Evolutionary conservation across 1,139 yeast species (phyloP), one percentile per base, ranked within the genome.

Genomic region (Saccharomycopsis hybrid): DNA sequence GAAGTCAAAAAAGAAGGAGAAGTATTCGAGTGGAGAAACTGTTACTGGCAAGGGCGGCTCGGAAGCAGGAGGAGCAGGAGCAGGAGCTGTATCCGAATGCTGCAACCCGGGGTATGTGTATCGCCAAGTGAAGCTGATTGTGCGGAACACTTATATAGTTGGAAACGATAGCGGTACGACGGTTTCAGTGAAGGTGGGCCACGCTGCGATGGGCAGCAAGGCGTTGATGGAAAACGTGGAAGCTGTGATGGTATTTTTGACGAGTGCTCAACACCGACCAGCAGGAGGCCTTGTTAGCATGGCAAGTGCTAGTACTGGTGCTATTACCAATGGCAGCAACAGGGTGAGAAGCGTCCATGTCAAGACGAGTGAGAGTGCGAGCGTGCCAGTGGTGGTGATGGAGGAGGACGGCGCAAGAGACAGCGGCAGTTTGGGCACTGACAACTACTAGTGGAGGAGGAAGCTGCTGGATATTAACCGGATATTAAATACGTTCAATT

Each of bases 361-460:
- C 28, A 82, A 82, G 63, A 80, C 87, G 0, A 72, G 75, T 50
- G 82, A 79, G 43, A 81, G 88, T 65, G 70, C 73, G 30, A 79
- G 86, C 66, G 67, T 84, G 59, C 78, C 78, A 4, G 52, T 69
- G 4, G 67, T 61, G 47, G 54, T 55, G 11, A 30, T 45, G 28
- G 30, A 28, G 24, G 25, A 13, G 18, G 25, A 32, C 11, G 31
- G 33, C 30, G 40, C 25, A 24, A 18, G 18, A 18, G 39, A n/a
- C 27, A 7, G 40, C 43, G 8, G 43, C 43, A n/a, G 43, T 9
- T 4, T 24, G 42, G 28, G 11, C 11, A 11, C 11, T 31, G 35
- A 8, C 11, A 31, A 31, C 35, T 31, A 31, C 35, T 31, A 31
- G 35, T 31, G 7, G 35, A 11, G 35, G 35, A 31, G 35, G 35